Evolutionary conservation across 345 rosid species (phyloP), one percentile per base, ranked within the genome.

Genomic region (Hibiscus trionum): DNA sequence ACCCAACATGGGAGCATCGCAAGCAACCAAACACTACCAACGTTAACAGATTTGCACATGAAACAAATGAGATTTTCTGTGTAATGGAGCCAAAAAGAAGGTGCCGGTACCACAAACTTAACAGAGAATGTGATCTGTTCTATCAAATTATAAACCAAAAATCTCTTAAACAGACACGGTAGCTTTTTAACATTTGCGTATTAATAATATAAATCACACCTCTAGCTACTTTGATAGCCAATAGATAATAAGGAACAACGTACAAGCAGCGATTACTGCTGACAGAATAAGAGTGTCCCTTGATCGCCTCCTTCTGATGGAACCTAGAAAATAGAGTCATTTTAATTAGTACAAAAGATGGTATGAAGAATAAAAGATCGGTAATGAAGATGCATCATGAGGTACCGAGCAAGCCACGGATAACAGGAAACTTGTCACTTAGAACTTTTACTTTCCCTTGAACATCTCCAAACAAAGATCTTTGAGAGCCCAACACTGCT

Each of bases 221-320:
- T 61, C 26, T 21, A 35, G 73, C 80, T 81, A 95, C 78, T 96
- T 93, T 7, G 98, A 93, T 73, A 93, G 90, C 97, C 99, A 96
- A 77, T 93, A 96, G 83, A 96, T 84, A 49, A 96, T 87, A 76
- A 92, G 87, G 82, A 96, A 93, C 86, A 96, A 80, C 52, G 95
- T 93, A 83, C 99, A 93, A 70, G 88, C 97, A 37, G 96, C 97
- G 11, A 93, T 93, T 0, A 96, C 99, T 27, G 93, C 97, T 0
- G 97, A 85, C 60, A 96, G 93, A 77, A 96, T 91, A 55, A 89
- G 83, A 5, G 93, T 93, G 87, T 96, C 97, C 69, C 98, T 87
- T 60, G 98, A 96, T 29, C 89, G 84, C 70, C 81, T 81, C 78
- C 98, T 89, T 81, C 81, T 87, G 69, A 96, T 96, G 35, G 91